These are phyloP conservation scores for Blechomonas ayalai DNA, from an alignment of 208 protist genomes.

Conservation along the genomic window DNA sequence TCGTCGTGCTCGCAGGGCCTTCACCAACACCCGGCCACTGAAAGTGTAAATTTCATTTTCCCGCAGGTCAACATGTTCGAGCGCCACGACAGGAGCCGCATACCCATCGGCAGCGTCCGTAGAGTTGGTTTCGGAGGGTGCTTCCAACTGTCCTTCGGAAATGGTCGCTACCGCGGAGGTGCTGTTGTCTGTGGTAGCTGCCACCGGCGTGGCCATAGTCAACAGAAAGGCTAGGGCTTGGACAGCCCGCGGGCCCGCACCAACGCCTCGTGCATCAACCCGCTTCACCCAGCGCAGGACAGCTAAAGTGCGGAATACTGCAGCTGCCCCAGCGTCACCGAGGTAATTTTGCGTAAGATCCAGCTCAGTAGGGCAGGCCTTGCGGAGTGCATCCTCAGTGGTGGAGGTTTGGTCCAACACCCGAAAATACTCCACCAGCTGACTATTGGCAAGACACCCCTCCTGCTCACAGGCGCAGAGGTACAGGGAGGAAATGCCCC, in stretches of 20 bases:
- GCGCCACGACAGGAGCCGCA: constrained; percentile 2
- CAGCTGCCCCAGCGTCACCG: constrained; percentile 58
- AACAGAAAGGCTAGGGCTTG: constrained; percentile 17
- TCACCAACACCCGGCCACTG: constrained; percentile 22
- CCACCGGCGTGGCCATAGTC: constrained; percentile 5
- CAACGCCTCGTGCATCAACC: constrained; percentile 34
- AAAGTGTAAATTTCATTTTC: constrained; percentile 32
- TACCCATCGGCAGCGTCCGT: no score
- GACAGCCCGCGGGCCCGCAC: constrained; percentile 25
- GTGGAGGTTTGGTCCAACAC: constrained; percentile 38
- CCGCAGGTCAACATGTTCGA: constrained; percentile 28
- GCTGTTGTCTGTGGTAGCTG: no score
- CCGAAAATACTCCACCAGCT: constrained; percentile 41
- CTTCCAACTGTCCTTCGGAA: no score
- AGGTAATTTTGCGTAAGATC: constrained; percentile 53
- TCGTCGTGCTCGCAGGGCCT: constrained; percentile 7
- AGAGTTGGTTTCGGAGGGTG: no score
- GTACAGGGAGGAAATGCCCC: constrained; percentile 56
- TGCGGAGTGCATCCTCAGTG: constrained; percentile 1
- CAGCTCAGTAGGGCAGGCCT: constrained; percentile 25
- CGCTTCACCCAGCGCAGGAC: constrained; percentile 54
- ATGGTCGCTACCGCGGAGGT: no score
- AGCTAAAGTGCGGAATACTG: constrained; percentile 47
- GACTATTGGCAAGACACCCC: constrained; percentile 44
- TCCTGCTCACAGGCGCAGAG: constrained; percentile 53